Evolutionary conservation across 768 basidiomycete species (phyloP).

Genomic region (Naganishia randhawae): DNA sequence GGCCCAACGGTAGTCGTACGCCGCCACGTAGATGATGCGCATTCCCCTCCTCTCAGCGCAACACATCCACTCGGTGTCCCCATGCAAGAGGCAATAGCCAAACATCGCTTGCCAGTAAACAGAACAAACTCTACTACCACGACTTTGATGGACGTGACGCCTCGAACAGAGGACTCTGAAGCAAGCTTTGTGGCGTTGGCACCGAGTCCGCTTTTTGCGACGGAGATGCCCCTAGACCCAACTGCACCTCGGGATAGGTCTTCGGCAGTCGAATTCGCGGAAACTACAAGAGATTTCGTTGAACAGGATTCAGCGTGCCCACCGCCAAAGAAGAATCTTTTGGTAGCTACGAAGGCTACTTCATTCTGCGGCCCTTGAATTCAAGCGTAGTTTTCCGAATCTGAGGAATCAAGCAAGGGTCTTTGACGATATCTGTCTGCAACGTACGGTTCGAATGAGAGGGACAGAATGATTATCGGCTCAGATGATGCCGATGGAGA

Average conservation of each 20-base stretch:
- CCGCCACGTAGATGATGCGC: not conserved
- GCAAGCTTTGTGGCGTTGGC: conserved; percentile 16
- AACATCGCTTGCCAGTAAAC: not conserved
- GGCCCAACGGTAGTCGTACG: not conserved
- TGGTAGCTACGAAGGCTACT: not conserved
- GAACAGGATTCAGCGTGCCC: not conserved
- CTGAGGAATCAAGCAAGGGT: no score
- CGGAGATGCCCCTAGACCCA: not conserved
- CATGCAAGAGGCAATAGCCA: not conserved
- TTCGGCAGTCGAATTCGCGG: not conserved
- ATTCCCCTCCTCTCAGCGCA: not conserved
- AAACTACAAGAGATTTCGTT: not conserved
- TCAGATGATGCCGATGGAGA: not conserved
- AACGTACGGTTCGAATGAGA: not conserved
- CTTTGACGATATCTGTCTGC: no score
- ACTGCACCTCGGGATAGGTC: not conserved
- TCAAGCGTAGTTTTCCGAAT: no score
- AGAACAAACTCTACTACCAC: not conserved
- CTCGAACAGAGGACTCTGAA: not conserved
- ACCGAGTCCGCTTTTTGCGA: conserved; percentile 15
- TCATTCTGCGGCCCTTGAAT: not conserved
- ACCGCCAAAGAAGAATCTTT: not conserved
- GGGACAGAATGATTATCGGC: not conserved
- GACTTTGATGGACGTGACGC: not conserved
- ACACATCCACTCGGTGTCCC: not conserved